These are phyloP conservation scores for Leccinellum albellum DNA, from an alignment of 768 basidiomycete genomes.

Conservation along the genomic window DNA sequence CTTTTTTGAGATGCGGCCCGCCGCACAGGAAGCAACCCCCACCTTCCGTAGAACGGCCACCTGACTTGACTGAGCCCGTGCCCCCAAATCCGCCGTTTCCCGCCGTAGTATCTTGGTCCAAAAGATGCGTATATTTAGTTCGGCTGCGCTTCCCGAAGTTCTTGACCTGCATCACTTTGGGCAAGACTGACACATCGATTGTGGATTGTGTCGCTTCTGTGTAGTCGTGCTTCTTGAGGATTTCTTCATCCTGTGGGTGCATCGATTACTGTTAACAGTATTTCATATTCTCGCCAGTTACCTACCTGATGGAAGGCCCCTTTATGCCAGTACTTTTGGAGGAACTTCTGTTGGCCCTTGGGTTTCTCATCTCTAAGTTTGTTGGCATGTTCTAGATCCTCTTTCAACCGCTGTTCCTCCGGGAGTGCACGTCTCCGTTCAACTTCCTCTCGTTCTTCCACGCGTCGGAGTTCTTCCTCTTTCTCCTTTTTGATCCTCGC, in stretches of 20 bases:
- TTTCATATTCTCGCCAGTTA: slow-evolving; percentile 3
- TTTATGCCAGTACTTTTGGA: slow-evolving; percentile 99
- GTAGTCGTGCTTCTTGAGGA: slow-evolving; percentile 79
- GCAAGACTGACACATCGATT: slow-evolving; percentile 82
- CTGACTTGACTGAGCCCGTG: slow-evolving; percentile 46
- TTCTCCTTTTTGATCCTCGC: slow-evolving; percentile 93
- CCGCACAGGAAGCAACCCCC: slow-evolving; percentile 92
- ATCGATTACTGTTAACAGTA: slow-evolving; percentile 12
- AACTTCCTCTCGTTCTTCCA: slow-evolving; percentile 86
- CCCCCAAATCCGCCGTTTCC: slow-evolving; percentile 65
- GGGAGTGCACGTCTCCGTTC: slow-evolving; percentile 90
- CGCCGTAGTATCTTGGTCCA: slow-evolving; percentile 89
- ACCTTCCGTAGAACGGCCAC: slow-evolving; percentile 50
- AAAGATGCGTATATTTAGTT: slow-evolving; percentile 93
- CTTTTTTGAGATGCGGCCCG: slow-evolving; percentile 90
- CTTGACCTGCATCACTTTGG: slow-evolving; percentile 95
- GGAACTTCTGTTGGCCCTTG: slow-evolving; percentile 85
- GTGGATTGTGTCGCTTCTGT: slow-evolving; percentile 89
- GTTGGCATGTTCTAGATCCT: slow-evolving; percentile 85
- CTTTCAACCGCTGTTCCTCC: slow-evolving; percentile 87
- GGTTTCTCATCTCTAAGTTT: slow-evolving; percentile 83
- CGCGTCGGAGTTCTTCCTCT: slow-evolving; percentile 76
- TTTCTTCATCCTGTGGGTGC: slow-evolving; percentile 71
- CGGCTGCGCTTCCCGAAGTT: slow-evolving; percentile 91
- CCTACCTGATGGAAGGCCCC: slow-evolving; percentile 95